Conservation (phyloP, 2,329 filamentous ascomycete genomes). For the Pyricularia sp. region DNA sequence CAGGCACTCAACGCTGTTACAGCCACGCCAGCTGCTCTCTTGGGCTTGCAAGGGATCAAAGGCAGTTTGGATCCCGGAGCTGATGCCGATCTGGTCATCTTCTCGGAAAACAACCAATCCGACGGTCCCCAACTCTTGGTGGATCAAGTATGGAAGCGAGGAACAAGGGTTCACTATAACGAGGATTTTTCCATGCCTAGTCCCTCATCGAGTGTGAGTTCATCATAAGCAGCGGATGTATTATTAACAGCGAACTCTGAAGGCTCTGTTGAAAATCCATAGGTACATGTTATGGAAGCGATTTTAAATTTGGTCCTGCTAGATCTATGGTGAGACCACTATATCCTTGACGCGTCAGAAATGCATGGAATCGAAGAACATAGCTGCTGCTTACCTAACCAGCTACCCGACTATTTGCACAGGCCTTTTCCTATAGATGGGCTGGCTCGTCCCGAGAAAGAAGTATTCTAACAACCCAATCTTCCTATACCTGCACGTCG, state of each 20-base stretch:
- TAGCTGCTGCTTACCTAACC: too few relatives aligned
- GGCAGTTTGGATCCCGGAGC: constrained; percentile 50
- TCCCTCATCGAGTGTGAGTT: neutral
- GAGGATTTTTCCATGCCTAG: neutral
- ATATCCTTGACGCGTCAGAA: too few relatives aligned
- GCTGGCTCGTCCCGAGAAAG: too few relatives aligned
- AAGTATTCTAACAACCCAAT: too few relatives aligned
- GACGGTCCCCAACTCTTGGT: constrained; percentile 39
- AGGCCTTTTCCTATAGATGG: too few relatives aligned
- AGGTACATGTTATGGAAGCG: neutral
- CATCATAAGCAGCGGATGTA: neutral
- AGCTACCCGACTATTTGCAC: too few relatives aligned
- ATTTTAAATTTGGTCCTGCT: too few relatives aligned
- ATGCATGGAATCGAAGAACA: too few relatives aligned
- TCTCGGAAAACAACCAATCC: constrained; percentile 35
- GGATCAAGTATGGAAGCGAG: constrained; percentile 76
- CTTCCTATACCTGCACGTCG: neutral
- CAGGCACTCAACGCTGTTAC: constrained; percentile 63
- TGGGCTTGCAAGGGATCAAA: constrained; percentile 54
- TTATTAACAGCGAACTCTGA: neutral
- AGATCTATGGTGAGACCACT: too few relatives aligned
- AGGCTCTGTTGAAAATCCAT: neutral
- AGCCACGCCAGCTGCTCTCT: constrained; percentile 62
- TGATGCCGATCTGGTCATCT: constrained; percentile 56
- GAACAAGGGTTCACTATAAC: constrained; percentile 30